Evolutionary conservation across 352 stramenopile genomes (phyloP).

Genomic region (Peronospora tabacina): DNA sequence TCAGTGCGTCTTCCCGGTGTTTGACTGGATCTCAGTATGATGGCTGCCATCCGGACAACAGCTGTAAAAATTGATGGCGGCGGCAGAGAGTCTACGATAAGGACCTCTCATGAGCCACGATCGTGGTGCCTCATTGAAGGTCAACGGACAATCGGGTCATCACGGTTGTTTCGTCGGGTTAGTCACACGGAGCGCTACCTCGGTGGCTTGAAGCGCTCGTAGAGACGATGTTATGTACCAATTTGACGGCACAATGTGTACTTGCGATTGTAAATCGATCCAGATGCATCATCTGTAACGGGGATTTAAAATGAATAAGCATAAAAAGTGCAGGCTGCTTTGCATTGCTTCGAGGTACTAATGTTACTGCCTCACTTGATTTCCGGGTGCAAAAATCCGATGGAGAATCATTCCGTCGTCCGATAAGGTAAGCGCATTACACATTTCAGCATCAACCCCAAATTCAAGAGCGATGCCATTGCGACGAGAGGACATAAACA

Average conservation of each 20-base stretch:
- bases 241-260: no score
- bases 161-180: slow-evolving; percentile 7
- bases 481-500: no score
- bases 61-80: slow-evolving; percentile 11
- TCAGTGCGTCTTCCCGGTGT: slow-evolving; percentile 17
- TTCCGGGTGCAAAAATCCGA: no score
- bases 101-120: background rate
- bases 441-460: no score
- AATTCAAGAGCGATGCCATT: no score
- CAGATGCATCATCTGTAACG: no score
- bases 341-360: background rate
- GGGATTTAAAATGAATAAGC: background rate
- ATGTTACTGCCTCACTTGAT: background rate
- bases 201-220: no score
- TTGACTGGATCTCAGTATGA: slow-evolving; percentile 17
- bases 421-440: no score
- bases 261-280: no score
- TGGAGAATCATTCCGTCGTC: no score
- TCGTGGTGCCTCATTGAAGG: background rate
- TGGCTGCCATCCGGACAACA: slow-evolving; percentile 11
- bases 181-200: no score
- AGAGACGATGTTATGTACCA: no score
- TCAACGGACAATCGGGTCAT: background rate
- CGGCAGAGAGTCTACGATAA: slow-evolving; percentile 4
- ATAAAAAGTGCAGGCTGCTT: background rate